Conservation (phyloP, 2,329 filamentous ascomycete genomes). For the Nannizzia gypsea region DNA sequence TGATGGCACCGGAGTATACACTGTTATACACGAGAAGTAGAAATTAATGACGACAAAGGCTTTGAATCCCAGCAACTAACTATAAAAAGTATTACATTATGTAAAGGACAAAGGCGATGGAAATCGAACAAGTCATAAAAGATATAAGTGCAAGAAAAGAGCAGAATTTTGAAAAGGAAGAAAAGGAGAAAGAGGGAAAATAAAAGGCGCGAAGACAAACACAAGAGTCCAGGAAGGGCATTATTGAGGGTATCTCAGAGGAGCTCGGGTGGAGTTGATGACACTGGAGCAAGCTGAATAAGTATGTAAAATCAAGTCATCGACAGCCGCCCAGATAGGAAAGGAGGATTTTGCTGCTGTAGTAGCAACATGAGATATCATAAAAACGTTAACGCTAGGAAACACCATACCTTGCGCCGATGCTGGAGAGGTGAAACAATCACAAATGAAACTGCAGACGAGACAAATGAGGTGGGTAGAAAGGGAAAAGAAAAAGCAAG, state of each 20-base stretch:
- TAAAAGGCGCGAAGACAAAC: too few relatives aligned
- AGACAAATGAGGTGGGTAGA: neutral
- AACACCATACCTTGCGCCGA: slow-evolving; percentile 8
- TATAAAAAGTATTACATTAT: slow-evolving; percentile 9
- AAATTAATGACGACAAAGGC: neutral
- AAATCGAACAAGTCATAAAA: neutral
- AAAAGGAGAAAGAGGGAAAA: too few relatives aligned
- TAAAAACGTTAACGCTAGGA: slow-evolving; percentile 3
- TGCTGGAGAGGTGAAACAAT: neutral
- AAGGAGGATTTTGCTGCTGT: neutral
- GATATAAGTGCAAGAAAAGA: neutral
- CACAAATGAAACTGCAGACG: neutral
- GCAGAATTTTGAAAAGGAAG: neutral
- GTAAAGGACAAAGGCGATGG: neutral
- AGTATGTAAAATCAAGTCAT: neutral
- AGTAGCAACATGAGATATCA: neutral
- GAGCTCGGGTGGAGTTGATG: neutral
- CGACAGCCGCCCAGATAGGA: neutral
- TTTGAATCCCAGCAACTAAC: neutral
- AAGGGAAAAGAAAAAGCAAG: neutral
- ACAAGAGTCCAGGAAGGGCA: neutral
- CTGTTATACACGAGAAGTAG: slow-evolving; percentile 11
- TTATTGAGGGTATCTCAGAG: slow-evolving; percentile 6
- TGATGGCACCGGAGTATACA: slow-evolving; percentile 8
- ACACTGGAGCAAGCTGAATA: neutral